Conservation (phyloP, 495 filamentous ascomycete species). For the Neurospora pannonica region DNA sequence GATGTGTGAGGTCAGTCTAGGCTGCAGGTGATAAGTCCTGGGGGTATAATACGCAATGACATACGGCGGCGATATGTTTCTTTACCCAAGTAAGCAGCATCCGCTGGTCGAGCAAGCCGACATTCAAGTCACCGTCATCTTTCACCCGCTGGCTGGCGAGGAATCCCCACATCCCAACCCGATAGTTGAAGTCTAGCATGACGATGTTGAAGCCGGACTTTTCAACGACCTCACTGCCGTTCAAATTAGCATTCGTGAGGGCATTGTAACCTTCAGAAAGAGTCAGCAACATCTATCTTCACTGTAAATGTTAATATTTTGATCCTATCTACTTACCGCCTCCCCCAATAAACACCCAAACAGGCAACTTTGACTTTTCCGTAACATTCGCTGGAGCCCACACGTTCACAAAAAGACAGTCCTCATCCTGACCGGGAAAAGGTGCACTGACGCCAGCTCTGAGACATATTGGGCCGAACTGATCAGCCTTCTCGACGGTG, state of each 20-base stretch:
- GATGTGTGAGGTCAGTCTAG: background rate
- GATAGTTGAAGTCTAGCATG: conserved; percentile 65
- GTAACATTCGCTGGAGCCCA: conserved; percentile 53
- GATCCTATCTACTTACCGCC: conserved; percentile 35
- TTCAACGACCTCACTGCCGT: conserved; percentile 51
- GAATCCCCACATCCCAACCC: conserved; percentile 67
- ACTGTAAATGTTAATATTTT: background rate
- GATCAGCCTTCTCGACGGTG: conserved; percentile 13
- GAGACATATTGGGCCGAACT: conserved; percentile 44
- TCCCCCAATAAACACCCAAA: conserved; percentile 70
- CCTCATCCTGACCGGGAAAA: conserved; percentile 43
- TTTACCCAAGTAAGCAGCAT: conserved; percentile 62
- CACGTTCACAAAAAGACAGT: conserved; percentile 70
- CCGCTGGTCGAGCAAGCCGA: conserved; percentile 62
- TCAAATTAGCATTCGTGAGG: conserved; percentile 56
- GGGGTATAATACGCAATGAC: background rate
- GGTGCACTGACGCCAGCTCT: conserved; percentile 31
- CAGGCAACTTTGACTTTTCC: conserved; percentile 42
- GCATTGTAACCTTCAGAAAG: conserved; percentile 42
- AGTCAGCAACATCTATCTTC: background rate
- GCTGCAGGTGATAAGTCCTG: background rate
- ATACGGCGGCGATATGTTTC: conserved; percentile 47
- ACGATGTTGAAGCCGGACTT: conserved; percentile 52
- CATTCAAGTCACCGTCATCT: conserved; percentile 50
- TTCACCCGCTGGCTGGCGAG: conserved; percentile 53